Base-by-base conservation (phyloP, 2,329 filamentous ascomycete species). In the Pseudocercospora ulei region DNA sequence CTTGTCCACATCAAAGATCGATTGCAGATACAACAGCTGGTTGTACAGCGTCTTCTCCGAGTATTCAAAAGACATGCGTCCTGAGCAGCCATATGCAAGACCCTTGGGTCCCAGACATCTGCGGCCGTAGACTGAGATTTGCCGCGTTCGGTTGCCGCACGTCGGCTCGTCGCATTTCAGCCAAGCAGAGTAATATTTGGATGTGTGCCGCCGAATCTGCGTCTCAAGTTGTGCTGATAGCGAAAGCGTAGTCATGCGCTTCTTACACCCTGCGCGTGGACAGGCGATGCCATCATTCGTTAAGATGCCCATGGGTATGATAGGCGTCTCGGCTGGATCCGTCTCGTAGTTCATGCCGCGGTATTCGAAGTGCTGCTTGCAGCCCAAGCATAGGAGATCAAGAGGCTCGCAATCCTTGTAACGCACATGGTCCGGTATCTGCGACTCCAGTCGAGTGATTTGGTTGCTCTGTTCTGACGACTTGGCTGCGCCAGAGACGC, bases 41-140 rank as follows among this genome's bases (percentile, higher is more conserved):
- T 93, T 96, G 66, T 95, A 96, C 43, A 96, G 72, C 55, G 81
- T 80, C 64, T 90, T 88, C 65, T 96, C 90, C 1, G 74, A 71
- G 56, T 83, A 80, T 64, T 92, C 86, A 59, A 87, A 95, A 13
- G 74, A 68, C 87, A 98, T 96, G 34, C 76, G 76, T 12, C 90
- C 90, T 3, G 78, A 67, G 60, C 90, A 98, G 39, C 85, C 87
- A 39, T 78, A 74, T 0, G 82, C 88, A 2, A 90, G 77, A 1
- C 87, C 86, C 51, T 79, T 80, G 9, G 88, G 84, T 0, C 90
- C 90, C 4, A 96, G 70, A 59, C 90, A 98, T 34, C 86, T 77
- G 44, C 81, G 78, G 29, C 90, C 90, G 60, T 93, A 94, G 24
- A 98, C 90, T 53, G 78, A 83, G 70, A 96, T 87, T 60, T 94